These are phyloP conservation scores for Podospora comata DNA, from an alignment of 495 filamentous ascomycete species.

Conservation along the genomic window DNA sequence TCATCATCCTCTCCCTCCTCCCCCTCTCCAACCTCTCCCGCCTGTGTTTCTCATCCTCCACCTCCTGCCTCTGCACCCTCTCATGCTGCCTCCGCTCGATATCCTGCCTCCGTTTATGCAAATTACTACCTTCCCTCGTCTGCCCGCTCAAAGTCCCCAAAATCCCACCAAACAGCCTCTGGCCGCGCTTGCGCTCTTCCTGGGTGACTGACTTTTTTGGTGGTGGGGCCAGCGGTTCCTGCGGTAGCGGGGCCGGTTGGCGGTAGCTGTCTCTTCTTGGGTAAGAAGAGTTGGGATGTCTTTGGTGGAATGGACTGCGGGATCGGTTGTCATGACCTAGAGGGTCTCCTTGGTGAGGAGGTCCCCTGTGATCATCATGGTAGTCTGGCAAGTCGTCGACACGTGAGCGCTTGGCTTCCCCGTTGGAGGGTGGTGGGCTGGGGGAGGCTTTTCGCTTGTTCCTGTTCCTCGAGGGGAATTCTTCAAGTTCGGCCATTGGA, in stretches of 20 bases:
- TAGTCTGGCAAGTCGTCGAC: conserved; percentile 2
- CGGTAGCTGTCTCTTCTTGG: background rate
- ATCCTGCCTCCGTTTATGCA: conserved; percentile 75
- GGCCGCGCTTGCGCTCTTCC: conserved; percentile 83
- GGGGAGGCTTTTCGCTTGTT: conserved; percentile 31
- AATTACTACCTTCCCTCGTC: conserved; percentile 62
- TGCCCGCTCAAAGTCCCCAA: conserved; percentile 71
- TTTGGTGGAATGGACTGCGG: conserved; percentile 14
- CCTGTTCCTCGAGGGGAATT: conserved; percentile 8
- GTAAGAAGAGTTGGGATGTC: background rate
- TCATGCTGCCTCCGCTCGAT: conserved; percentile 88
- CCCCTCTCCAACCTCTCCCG: conserved; percentile 60
- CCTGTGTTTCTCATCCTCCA: conserved; percentile 62
- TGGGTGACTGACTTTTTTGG: conserved; percentile 47
- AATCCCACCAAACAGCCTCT: conserved; percentile 85
- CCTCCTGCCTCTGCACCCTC: conserved; percentile 70
- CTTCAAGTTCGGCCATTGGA: conserved; percentile 10
- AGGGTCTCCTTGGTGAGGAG: conserved; percentile 7
- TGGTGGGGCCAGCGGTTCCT: conserved; percentile 4
- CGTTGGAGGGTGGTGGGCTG: conserved; percentile 15
- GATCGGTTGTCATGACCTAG: conserved; percentile 15
- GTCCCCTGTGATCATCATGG: background rate
- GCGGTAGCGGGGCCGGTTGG: background rate
- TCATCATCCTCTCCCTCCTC: conserved; percentile 55
- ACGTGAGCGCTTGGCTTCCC: conserved; percentile 25